Conservation (phyloP, 768 basidiomycete genomes). For the Suillus bovinus region DNA sequence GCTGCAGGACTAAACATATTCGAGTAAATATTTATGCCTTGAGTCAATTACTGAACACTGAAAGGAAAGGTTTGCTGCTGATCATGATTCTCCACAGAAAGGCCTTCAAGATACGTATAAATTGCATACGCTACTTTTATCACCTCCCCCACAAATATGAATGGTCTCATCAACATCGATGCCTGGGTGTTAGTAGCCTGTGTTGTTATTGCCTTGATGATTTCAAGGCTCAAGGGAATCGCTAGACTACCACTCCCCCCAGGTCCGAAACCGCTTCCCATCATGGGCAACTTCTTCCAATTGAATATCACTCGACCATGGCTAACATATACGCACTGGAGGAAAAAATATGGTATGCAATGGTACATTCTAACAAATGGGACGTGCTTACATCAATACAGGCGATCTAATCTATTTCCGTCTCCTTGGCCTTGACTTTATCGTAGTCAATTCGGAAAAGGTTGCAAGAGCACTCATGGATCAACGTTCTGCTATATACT, state of each 20-base stretch:
- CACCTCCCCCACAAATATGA: background rate
- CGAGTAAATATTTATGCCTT: background rate
- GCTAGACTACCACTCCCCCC: conserved; percentile 25
- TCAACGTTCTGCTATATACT: conserved; percentile 29
- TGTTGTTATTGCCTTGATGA: background rate
- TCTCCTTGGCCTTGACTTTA: conserved; percentile 25
- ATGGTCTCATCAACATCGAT: background rate
- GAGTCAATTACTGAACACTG: background rate
- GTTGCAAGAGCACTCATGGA: conserved; percentile 25
- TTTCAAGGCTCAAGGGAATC: background rate
- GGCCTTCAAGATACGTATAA: background rate
- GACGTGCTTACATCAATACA: conserved; percentile 10
- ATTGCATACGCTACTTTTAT: background rate
- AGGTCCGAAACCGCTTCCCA: conserved; percentile 32
- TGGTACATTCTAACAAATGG: background rate
- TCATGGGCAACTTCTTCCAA: conserved; percentile 29
- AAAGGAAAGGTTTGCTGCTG: background rate
- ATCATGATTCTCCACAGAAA: background rate
- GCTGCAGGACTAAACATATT: background rate
- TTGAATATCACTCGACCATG: conserved; percentile 32
- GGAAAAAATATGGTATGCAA: conserved; percentile 31
- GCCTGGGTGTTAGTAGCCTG: background rate
- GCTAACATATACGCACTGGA: conserved; percentile 37
- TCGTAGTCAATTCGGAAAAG: conserved; percentile 32
- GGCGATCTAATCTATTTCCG: conserved; percentile 24